These are phyloP conservation scores for Aciculosporium take DNA, from an alignment of 2,329 filamentous ascomycete genomes.

Conservation along the genomic window DNA sequence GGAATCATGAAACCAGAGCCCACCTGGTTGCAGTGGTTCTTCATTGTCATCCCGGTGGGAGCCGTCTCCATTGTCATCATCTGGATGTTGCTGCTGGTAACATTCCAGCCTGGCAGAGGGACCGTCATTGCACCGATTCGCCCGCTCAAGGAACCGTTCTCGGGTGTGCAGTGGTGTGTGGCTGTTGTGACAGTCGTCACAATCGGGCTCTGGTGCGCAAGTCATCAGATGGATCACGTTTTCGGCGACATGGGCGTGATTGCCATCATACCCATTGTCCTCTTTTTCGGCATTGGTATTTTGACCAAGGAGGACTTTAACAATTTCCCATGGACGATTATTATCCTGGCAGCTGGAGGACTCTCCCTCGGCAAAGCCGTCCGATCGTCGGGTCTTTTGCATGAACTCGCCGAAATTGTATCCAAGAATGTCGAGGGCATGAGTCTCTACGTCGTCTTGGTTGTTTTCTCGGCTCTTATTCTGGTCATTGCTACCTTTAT, in stretches of 20 bases:
- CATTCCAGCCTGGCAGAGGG: constrained; percentile 72
- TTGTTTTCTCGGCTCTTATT: constrained; percentile 74
- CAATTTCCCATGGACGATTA: constrained; percentile 99
- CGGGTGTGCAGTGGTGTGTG: constrained; percentile 86
- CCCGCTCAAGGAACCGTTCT: constrained; percentile 76
- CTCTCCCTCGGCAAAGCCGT: constrained; percentile 88
- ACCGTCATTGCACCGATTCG: constrained; percentile 87
- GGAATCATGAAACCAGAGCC: constrained; percentile 89
- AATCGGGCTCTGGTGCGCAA: constrained; percentile 84
- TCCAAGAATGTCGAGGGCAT: constrained; percentile 60
- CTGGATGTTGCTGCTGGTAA: constrained; percentile 72
- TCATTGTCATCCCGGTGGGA: constrained; percentile 84
- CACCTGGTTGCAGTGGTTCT: constrained; percentile 95
- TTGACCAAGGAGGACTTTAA: constrained; percentile 99
- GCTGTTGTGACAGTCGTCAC: constrained; percentile 68
- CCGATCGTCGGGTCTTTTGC: constrained; percentile 78
- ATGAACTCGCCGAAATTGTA: constrained; percentile 71
- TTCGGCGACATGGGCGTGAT: constrained; percentile 99
- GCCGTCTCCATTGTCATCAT: constrained; percentile 77
- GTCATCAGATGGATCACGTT: constrained; percentile 69
- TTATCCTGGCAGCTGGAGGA: constrained; percentile 90
- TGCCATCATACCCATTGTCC: constrained; percentile 84
- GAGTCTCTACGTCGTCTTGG: constrained; percentile 70
- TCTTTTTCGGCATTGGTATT: constrained; percentile 94
- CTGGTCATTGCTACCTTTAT: constrained; percentile 95